These are phyloP conservation scores for Botryotinia narcissicola DNA, from an alignment of 2,329 filamentous ascomycete genomes.

Conservation along the genomic window DNA sequence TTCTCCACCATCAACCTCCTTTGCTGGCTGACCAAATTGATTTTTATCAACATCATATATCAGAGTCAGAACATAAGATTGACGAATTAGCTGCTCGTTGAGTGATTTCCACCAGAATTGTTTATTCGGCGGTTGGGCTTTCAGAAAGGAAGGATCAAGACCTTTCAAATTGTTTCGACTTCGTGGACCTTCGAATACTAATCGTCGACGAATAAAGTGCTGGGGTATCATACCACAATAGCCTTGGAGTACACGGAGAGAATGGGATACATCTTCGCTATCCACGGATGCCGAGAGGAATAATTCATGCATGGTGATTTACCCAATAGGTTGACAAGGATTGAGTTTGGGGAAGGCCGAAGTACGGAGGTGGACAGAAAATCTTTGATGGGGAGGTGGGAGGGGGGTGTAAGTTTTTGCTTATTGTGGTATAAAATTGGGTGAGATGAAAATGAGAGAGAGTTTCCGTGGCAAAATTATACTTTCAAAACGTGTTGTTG, in stretches of 20 bases:
- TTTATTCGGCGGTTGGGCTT: slow-evolving; percentile 27
- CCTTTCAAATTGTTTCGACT: slow-evolving; percentile 34
- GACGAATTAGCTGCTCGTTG: slow-evolving; percentile 52
- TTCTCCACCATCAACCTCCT: slow-evolving; percentile 27
- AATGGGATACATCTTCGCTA: slow-evolving; percentile 49
- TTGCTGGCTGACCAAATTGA: slow-evolving; percentile 44
- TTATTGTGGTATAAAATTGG: not conserved
- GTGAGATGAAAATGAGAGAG: not conserved
- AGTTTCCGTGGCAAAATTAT: not conserved
- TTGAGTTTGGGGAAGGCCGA: slow-evolving; percentile 12
- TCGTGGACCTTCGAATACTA: slow-evolving; percentile 52
- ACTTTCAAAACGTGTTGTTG: not conserved
- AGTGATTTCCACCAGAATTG: slow-evolving; percentile 50
- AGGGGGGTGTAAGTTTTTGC: slow-evolving; percentile 5
- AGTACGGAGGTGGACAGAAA: slow-evolving; percentile 2
- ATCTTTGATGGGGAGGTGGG: not conserved
- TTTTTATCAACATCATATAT: slow-evolving; percentile 53
- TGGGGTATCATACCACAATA: slow-evolving; percentile 56
- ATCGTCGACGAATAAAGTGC: slow-evolving; percentile 49
- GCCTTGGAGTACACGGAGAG: slow-evolving; percentile 54
- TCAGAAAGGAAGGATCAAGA: slow-evolving; percentile 28
- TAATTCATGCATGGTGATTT: slow-evolving; percentile 55
- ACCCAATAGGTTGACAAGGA: not conserved
- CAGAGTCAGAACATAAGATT: slow-evolving; percentile 57
- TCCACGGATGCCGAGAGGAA: slow-evolving; percentile 56